Conservation (phyloP, 2,329 filamentous ascomycete species). For the Beauveria australis region DNA sequence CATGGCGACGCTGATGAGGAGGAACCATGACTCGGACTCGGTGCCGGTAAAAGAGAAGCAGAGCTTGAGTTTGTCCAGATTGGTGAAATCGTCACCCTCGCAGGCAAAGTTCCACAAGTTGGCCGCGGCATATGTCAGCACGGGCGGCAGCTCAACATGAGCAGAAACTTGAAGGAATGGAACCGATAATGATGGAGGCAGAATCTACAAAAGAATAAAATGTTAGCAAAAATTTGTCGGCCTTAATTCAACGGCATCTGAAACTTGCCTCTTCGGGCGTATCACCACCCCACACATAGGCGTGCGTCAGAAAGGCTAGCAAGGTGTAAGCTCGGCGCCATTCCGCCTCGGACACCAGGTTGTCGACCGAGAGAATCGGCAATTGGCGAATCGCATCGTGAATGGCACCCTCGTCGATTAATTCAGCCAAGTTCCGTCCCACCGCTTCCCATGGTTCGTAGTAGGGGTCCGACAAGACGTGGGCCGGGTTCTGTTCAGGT, state of each 20-base stretch:
- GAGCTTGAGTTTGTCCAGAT: conserved; percentile 60
- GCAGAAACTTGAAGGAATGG: conserved; percentile 66
- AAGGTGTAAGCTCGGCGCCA: conserved; percentile 77
- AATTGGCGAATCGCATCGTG: conserved; percentile 55
- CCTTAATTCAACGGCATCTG: too few species aligned
- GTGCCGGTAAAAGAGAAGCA: conserved; percentile 83
- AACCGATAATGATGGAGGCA: conserved; percentile 69
- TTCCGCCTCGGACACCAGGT: conserved; percentile 57
- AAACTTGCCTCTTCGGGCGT: conserved; percentile 57
- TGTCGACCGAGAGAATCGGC: conserved; percentile 60
- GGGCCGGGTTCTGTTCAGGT: conserved; percentile 59
- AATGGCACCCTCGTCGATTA: conserved; percentile 58
- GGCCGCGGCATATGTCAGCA: conserved; percentile 81
- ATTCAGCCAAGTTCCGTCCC: conserved; percentile 55
- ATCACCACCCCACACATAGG: conserved; percentile 83
- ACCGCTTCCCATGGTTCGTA: conserved; percentile 75
- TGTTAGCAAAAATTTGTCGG: neutral
- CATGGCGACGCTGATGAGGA: conserved; percentile 80
- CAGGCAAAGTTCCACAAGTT: conserved; percentile 87
- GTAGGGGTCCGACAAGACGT: conserved; percentile 57
- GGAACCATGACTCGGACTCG: conserved; percentile 90
- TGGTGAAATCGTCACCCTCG: conserved; percentile 42
- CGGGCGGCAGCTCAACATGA: conserved; percentile 72
- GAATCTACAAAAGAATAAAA: conserved; percentile 29
- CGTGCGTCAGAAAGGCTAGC: conserved; percentile 71